A percentile compares a stretch with the other conserved stretches of the same genome.
phyloP scores from a whole-genome alignment of 768 basidiomycete genomes.

The Lyophyllum semitale region DNA sequence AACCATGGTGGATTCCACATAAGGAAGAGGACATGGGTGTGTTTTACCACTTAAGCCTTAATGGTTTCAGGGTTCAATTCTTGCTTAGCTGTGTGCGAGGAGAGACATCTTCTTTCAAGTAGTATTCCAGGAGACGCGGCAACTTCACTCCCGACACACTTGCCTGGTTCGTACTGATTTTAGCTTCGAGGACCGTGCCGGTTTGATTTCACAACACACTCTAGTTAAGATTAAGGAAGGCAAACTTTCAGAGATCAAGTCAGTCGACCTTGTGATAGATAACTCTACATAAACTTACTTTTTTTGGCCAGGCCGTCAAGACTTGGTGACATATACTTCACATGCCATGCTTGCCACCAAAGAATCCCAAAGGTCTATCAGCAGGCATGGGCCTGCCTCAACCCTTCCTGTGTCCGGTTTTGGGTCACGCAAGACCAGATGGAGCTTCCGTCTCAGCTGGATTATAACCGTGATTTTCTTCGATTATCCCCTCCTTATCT shows the following conservation, averaged over 20 bases:
- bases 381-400: conserved; percentile 64
- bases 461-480: conserved; percentile 53
- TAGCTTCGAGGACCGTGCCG: background rate
- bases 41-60: background rate
- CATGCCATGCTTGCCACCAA: conserved; percentile 45
- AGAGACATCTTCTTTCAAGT: background rate
- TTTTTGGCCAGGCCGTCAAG: conserved; percentile 17
- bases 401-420: conserved; percentile 56
- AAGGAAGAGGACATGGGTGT: background rate
- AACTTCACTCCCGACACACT: background rate
- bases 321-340: conserved; percentile 18
- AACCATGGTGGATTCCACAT: conserved; percentile 45
- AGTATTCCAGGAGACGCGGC: background rate
- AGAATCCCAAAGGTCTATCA: conserved; percentile 55
- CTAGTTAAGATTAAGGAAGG: background rate
- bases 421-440: conserved; percentile 41
- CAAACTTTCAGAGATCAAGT: background rate
- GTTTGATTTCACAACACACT: background rate
- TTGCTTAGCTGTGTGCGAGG: background rate
- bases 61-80: background rate
- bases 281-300: background rate
- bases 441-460: conserved; percentile 35
- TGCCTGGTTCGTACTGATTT: background rate
- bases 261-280: background rate
- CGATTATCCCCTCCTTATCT: conserved; percentile 31